A percentile compares a stretch with the other conserved stretches of the same genome.
These are phyloP conservation scores for Begonia loranthoides DNA, from an alignment of 306 rosid species.

Conservation along the genomic window DNA sequence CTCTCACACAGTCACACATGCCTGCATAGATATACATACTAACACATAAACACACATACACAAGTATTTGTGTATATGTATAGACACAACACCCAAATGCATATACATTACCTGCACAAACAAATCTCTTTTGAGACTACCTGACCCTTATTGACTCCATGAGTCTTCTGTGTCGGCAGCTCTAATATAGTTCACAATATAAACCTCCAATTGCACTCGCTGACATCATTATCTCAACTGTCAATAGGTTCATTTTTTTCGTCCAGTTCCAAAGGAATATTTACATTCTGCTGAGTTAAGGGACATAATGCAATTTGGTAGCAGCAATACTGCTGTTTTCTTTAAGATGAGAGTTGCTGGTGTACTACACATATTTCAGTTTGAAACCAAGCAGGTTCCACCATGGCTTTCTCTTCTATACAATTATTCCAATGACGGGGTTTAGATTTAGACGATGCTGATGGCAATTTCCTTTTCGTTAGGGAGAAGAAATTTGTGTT, in stretches of 20 bases:
- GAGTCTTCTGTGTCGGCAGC: too few species aligned
- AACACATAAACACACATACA: background rate
- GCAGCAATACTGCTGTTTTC: conserved; percentile 93
- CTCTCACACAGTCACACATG: background rate
- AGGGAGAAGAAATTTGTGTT: conserved; percentile 98
- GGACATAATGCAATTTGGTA: conserved; percentile 97
- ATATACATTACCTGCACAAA: background rate
- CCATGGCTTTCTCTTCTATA: conserved; percentile 8
- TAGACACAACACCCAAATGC: background rate
- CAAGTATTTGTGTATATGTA: background rate
- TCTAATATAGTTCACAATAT: too few species aligned
- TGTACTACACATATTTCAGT: conserved; percentile 88
- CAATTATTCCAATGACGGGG: background rate
- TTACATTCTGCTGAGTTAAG: conserved; percentile 90
- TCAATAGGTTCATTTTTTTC: conserved; percentile 79
- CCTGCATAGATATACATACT: too few species aligned
- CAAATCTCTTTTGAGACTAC: background rate
- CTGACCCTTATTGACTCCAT: too few species aligned
- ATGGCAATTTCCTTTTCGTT: conserved; percentile 10
- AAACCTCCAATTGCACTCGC: background rate
- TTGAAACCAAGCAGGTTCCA: conserved; percentile 86
- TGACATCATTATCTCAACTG: conserved; percentile 10
- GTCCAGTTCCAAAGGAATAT: conserved; percentile 92
- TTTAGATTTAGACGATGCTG: background rate
- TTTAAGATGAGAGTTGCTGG: conserved; percentile 99